These are phyloP conservation scores for Tulasnella sp. DNA, from an alignment of 768 basidiomycete genomes.

Conservation along the genomic window DNA sequence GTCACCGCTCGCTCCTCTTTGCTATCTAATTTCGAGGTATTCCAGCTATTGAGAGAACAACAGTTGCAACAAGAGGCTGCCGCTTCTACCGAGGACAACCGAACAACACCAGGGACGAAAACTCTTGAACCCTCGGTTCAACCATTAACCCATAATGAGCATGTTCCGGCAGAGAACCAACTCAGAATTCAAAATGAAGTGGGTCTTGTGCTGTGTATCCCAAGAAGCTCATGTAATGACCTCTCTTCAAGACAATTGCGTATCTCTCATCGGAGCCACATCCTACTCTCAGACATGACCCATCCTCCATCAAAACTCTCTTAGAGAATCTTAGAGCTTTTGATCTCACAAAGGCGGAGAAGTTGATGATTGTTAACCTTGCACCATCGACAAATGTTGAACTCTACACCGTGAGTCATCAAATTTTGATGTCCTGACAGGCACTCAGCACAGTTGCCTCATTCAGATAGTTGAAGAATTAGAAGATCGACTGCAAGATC, in stretches of 20 bases:
- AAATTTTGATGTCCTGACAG: background rate
- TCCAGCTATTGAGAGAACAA: conserved; percentile 60
- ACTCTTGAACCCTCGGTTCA: too few relatives aligned
- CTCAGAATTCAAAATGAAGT: background rate
- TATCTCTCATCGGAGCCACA: conserved; percentile 68
- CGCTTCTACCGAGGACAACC: conserved; percentile 51
- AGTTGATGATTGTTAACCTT: conserved; percentile 83
- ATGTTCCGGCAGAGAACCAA: background rate
- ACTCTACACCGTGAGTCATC: conserved; percentile 65
- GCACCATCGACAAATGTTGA: conserved; percentile 72
- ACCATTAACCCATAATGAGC: too few relatives aligned
- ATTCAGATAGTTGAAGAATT: conserved; percentile 80
- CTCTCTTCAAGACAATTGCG: conserved; percentile 53
- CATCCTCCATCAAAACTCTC: conserved; percentile 49
- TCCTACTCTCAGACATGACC: conserved; percentile 51
- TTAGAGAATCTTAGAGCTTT: conserved; percentile 53
- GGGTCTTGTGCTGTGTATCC: background rate
- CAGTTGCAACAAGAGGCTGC: conserved; percentile 60
- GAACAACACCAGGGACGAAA: too few relatives aligned
- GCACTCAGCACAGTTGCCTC: background rate
- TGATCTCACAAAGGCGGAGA: conserved; percentile 79
- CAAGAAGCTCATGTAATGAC: background rate
- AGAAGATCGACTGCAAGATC: conserved; percentile 63
- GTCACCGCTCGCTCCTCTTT: conserved; percentile 62
- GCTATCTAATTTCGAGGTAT: conserved; percentile 79